Conservation (phyloP, 495 filamentous ascomycete genomes). For the Tuber magnatum region DNA sequence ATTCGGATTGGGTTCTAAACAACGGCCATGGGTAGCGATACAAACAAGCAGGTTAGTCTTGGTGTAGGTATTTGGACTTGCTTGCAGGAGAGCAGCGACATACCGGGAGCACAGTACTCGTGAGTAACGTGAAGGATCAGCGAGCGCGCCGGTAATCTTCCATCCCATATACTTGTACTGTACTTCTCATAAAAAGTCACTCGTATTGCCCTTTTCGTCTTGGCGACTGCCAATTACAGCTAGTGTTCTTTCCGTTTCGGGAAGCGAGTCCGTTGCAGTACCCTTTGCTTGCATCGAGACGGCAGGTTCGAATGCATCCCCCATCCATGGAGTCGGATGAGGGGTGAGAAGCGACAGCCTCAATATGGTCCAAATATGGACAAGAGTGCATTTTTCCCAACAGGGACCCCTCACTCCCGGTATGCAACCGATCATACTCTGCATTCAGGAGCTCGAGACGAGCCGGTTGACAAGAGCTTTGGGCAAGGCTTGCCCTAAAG, state of each 20-base stretch:
- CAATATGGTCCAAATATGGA: background rate
- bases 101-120: too few relatives aligned
- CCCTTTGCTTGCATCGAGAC: background rate
- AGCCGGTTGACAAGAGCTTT: background rate
- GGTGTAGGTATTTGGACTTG: too few relatives aligned
- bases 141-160: background rate
- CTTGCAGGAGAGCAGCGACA: too few relatives aligned
- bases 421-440: background rate
- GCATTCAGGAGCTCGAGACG: background rate
- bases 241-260: background rate
- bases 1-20: background rate
- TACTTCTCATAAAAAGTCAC: background rate
- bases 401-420: background rate
- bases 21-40: background rate
- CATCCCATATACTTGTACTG: background rate
- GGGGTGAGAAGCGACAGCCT: background rate
- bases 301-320: background rate
- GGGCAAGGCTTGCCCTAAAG: background rate
- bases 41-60: too few relatives aligned
- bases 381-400: background rate
- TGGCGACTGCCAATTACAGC: background rate
- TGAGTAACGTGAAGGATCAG: background rate
- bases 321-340: background rate
- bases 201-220: slow-evolving; percentile 1
- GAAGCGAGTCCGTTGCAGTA: background rate